These are phyloP conservation scores for Avena sativa DNA, from an alignment of 176 grass and related monocot species.

Conservation along the genomic window DNA sequence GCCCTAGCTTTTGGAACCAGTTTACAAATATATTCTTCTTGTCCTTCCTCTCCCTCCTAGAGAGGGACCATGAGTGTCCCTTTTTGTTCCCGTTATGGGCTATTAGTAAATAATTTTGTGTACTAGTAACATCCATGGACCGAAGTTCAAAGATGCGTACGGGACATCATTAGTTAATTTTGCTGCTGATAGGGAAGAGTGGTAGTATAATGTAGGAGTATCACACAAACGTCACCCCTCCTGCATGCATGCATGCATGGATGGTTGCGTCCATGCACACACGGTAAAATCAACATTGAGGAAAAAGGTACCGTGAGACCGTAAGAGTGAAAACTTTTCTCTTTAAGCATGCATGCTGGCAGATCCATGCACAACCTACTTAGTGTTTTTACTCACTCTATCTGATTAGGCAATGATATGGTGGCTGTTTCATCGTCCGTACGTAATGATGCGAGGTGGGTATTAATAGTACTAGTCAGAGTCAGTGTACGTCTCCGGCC, in stretches of 20 bases:
- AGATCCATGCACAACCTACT: background rate
- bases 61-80: slow-evolving; percentile 36
- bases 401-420: slow-evolving; percentile 46
- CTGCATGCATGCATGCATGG: background rate
- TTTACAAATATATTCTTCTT: slow-evolving; percentile 56
- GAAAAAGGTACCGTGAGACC: too few relatives aligned
- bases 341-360: background rate
- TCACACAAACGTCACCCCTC: background rate
- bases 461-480: background rate
- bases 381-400: background rate
- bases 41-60: slow-evolving; percentile 41
- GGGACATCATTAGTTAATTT: background rate
- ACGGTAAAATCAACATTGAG: background rate
- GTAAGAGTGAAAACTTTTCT: slow-evolving; percentile 37
- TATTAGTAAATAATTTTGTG: slow-evolving; percentile 3
- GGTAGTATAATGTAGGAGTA: background rate
- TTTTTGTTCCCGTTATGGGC: slow-evolving; percentile 50
- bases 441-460: background rate
- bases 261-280: background rate
- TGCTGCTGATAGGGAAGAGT: background rate
- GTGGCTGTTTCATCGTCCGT: slow-evolving; percentile 1
- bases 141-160: background rate
- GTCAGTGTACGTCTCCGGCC: slow-evolving; percentile 36
- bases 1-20: slow-evolving; percentile 38
- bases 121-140: slow-evolving; percentile 42